phyloP scores from a whole-genome alignment of 2,329 filamentous ascomycete species.

The Venturia asperata region DNA sequence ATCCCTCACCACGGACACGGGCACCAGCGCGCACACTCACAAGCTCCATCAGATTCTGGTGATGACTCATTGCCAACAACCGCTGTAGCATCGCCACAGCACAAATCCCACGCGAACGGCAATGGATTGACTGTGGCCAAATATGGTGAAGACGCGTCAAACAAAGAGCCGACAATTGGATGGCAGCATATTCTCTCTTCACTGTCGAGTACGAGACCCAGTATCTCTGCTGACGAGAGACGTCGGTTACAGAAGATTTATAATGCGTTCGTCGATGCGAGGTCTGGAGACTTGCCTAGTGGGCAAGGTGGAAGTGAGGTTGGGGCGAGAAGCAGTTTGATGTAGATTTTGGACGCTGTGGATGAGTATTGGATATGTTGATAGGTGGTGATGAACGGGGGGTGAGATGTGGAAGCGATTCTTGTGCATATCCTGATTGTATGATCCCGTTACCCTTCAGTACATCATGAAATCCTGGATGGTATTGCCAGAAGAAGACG shows the following conservation, averaged over 20 bases:
- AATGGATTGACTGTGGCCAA: conserved; percentile 23
- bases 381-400: background rate
- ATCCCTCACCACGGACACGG: background rate
- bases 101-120: conserved; percentile 19
- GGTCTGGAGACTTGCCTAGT: conserved; percentile 91
- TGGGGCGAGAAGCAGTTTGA: conserved; percentile 85
- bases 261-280: conserved; percentile 80
- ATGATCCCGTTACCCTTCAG: too few relatives aligned
- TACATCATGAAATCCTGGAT: too few relatives aligned
- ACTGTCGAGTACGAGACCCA: conserved; percentile 68
- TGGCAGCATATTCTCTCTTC: conserved; percentile 79
- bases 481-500: too few relatives aligned
- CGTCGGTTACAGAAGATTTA: conserved; percentile 74
- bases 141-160: conserved; percentile 36
- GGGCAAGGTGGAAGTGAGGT: conserved; percentile 89
- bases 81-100: conserved; percentile 23
- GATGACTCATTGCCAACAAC: conserved; percentile 20
- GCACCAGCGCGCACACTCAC: conserved; percentile 8
- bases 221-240: conserved; percentile 73
- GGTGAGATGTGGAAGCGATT: too few relatives aligned
- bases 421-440: too few relatives aligned
- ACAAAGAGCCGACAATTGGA: conserved; percentile 68
- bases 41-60: conserved; percentile 13
- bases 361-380: background rate
- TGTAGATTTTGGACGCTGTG: conserved; percentile 47